Evolutionary conservation across 169 alveolate species (phyloP), one percentile per base, ranked within the genome.

Genomic region (Babesia ovis): DNA sequence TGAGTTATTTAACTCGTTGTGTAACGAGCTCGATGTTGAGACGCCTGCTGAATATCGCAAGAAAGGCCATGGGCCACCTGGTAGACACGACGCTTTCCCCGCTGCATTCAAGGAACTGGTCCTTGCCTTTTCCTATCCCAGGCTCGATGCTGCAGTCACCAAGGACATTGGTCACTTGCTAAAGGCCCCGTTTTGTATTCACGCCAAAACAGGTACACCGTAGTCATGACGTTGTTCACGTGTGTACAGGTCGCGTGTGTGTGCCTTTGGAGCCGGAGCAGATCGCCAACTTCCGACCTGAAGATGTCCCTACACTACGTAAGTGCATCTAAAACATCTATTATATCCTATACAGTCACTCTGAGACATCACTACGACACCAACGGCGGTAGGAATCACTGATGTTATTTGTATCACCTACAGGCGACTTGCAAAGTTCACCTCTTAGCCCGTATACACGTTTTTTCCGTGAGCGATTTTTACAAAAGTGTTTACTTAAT

Each of bases 111-210:
- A 51, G 76, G 89, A 83, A n/a, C n/a, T 80, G 43, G 71, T 83
- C 8, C 45, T 83, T 8, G 85, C 84, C 8, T 83, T 69, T 75
- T 81, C 88, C 18, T 83, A 69, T 50, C 83, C 85, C 31, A 68
- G 89, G 35, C 84, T 83, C 11, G 90, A 81, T 46, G 84, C 62
- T 6, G 69, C 69, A 9, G 90, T 83, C 8, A 58, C 90, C 45
- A 94, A 92, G 75, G 96, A 91, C 58, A 91, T 93, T 45, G 94
- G 93, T 41, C 98, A 94, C 68, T 72, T 94, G 55, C 82, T 94
- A 62, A 94, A 94, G 77, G 84, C 96, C 4, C 98, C 98, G 32
- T 93, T 94, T 84, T 92, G 97, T 67, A 91, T 94, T 41, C 98
- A 94, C 46, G 95, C 92, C 31, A 89, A 91, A 61, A 94, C 98